Evolutionary conservation across 2,329 filamentous ascomycete species (phyloP).

Genomic region (Fusarium fujikuroi): DNA sequence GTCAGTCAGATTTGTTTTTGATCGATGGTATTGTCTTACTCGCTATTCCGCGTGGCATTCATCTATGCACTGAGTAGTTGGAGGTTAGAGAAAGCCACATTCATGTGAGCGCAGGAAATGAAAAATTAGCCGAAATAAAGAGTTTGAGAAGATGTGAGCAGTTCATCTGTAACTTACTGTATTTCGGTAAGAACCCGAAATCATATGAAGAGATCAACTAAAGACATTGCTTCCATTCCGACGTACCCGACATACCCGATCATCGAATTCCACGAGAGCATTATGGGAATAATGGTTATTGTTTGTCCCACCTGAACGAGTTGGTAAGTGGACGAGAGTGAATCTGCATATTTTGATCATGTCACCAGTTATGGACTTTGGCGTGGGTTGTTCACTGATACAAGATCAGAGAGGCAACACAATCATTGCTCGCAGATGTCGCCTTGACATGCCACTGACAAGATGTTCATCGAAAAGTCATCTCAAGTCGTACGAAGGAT

Average conservation of each 20-base stretch:
- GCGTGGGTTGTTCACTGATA: background rate
- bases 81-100: background rate
- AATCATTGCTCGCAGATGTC: background rate
- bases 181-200: constrained; percentile 11
- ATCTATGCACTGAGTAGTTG: background rate
- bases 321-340: background rate
- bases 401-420: no score
- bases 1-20: background rate
- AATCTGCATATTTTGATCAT: background rate
- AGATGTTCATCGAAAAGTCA: no score
- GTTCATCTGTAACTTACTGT: background rate
- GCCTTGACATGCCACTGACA: background rate
- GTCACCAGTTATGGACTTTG: background rate
- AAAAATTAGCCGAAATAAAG: background rate
- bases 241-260: constrained; percentile 18
- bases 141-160: background rate
- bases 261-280: background rate
- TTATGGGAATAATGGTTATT: background rate
- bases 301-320: background rate
- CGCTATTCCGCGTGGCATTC: background rate
- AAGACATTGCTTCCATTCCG: background rate
- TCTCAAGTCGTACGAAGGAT: background rate
- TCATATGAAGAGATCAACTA: background rate
- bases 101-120: background rate
- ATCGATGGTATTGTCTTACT: background rate